phyloP scores from a whole-genome alignment of 352 stramenopile genomes.

The Globisporangium abappressorium region DNA sequence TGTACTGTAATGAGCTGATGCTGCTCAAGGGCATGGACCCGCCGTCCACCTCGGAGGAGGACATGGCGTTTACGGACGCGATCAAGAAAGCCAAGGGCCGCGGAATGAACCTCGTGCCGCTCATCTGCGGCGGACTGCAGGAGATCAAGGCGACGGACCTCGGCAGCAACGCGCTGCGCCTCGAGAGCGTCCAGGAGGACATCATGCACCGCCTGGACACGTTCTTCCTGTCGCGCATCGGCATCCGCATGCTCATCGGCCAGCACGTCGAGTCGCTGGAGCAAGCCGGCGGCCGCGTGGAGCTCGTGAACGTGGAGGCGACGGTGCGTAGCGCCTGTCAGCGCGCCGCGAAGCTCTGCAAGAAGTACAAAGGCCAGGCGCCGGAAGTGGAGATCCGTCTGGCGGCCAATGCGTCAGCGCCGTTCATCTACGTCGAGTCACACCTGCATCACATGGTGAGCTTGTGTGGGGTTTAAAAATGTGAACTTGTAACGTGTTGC shows the following conservation, averaged over 20 bases:
- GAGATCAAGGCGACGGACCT: conserved; percentile 65
- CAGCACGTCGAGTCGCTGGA: conserved; percentile 75
- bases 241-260: conserved; percentile 99
- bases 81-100: conserved; percentile 49
- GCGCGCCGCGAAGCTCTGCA: conserved; percentile 52
- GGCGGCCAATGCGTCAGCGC: conserved; percentile 44
- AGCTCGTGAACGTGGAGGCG: conserved; percentile 67
- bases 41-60: conserved; percentile 50
- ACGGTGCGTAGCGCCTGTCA: conserved; percentile 58
- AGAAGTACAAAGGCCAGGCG: conserved; percentile 48
- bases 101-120: conserved; percentile 72
- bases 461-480: neutral
- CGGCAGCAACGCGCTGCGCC: conserved; percentile 53
- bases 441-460: conserved; percentile 86
- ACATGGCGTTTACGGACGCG: conserved; percentile 60
- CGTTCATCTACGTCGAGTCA: conserved; percentile 80
- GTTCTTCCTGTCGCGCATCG: conserved; percentile 98
- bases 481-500: neutral
- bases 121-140: conserved; percentile 73
- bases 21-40: conserved; percentile 39
- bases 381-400: conserved; percentile 58
- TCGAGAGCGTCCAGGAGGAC: conserved; percentile 66
- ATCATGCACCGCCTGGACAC: conserved; percentile 90
- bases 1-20: conserved; percentile 60
- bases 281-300: conserved; percentile 59